phyloP scores from a whole-genome alignment of 805 yeast species.

The Lipomyces chichibuensis region DNA sequence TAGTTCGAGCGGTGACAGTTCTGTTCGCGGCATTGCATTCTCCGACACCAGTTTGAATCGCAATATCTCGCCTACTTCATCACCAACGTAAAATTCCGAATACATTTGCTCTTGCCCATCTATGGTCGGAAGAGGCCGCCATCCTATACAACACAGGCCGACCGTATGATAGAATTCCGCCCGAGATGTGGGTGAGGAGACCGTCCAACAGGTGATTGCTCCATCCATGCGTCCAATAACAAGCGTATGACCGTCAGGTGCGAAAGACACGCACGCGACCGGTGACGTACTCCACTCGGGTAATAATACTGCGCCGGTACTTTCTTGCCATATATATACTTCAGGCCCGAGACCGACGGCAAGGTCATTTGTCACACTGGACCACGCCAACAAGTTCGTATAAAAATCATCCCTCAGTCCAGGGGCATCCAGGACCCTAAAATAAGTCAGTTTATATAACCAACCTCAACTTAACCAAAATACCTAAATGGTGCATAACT shows the following conservation, averaged over 20 bases:
- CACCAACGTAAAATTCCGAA: conserved; percentile 38
- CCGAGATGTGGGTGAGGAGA: conserved; percentile 9
- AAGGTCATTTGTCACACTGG: conserved; percentile 52
- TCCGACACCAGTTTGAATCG: conserved; percentile 15
- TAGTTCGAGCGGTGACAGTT: conserved; percentile 11
- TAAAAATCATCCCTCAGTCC: conserved; percentile 76
- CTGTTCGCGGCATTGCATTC: not conserved
- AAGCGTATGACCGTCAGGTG: conserved; percentile 53
- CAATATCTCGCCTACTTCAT: conserved; percentile 36
- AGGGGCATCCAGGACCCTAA: conserved; percentile 66
- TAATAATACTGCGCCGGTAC: conserved; percentile 52
- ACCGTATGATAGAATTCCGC: conserved; percentile 32
- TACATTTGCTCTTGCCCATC: not conserved
- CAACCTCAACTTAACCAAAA: not conserved
- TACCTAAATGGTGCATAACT: conserved; percentile 30
- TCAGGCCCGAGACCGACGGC: conserved; percentile 68
- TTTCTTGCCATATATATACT: conserved; percentile 66
- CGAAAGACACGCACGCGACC: conserved; percentile 53
- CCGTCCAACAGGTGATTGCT: conserved; percentile 50
- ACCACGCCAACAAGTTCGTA: conserved; percentile 76
- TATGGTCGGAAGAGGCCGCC: conserved; percentile 31
- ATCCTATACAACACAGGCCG: conserved; percentile 37
- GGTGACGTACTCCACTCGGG: conserved; percentile 45
- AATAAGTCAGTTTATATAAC: conserved; percentile 35
- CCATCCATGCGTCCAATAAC: conserved; percentile 66